Base-by-base conservation (phyloP, 1,284 basidiomycete species). In the Malassezia globosa region DNA sequence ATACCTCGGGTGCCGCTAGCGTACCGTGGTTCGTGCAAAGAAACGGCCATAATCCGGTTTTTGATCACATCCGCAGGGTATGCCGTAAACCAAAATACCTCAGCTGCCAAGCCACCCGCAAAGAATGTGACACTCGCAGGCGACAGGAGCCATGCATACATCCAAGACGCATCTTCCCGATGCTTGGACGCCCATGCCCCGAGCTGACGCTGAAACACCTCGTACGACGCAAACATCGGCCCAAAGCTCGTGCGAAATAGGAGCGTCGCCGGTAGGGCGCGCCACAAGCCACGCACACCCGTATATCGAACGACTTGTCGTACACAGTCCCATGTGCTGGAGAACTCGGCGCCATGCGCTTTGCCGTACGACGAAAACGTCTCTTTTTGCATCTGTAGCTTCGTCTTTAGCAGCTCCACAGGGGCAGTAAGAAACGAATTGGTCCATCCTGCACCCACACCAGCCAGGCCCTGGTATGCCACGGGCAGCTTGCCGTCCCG, bases 41-140 rank as follows among this genome's bases (percentile, higher is more conserved):
- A 59, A 50, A 74, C 73, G 33, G 70, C 65, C 73, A 75, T 74
- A 53, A 74, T 54, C 2, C 73, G 62, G 35, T 69, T 66, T 49
- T 86, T 86, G 53, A 84, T 74, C 60, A 82, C 83, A 69, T 87
- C 84, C 23, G 81, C 79, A 0, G 83, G 82, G 40, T 84, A 83
- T 16, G 79, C 82, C 73, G 81, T 79, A 16, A 77, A 46, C 73
- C 73, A 74, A 47, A 71, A 74, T 2, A 68, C 43, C 41, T 73
- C 73, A 18, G 71, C 68, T 1, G 56, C 62, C 2, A 73, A 34
- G 0, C 67, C 71, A 19, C 83, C 83, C 2, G 82, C 78, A 14
- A 84, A 66, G 66, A 85, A 84, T 55, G 81, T 84, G 5, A 82
- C 78, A 8, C 77, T 72, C 3, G 79, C 80, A 16, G 78, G 79